Conservation (phyloP, 1,284 basidiomycete species). For the Agaricales sp. region DNA sequence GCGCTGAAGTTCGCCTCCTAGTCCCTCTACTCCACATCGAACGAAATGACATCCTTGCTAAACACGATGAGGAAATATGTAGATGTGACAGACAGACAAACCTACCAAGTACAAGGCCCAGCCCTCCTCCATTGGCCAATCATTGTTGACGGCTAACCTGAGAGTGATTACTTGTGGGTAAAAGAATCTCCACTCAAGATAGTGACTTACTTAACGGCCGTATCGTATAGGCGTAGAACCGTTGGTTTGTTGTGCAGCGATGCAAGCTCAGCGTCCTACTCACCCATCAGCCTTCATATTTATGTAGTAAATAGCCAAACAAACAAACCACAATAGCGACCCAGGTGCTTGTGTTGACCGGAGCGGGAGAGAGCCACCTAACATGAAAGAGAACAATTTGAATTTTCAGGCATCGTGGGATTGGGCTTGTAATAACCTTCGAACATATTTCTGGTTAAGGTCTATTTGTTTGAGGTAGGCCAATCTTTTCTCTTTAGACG, state of each 20-base stretch:
- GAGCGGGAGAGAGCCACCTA: constrained; percentile 60
- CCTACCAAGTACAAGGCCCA: constrained; percentile 54
- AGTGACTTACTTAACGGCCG: constrained; percentile 45
- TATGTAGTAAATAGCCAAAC: too few relatives aligned
- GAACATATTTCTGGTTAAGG: constrained; percentile 46
- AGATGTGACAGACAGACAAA: neutral
- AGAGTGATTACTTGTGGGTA: neutral
- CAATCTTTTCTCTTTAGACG: constrained; percentile 25
- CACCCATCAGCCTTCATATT: too few relatives aligned
- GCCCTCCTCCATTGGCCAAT: constrained; percentile 62
- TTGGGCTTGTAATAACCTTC: constrained; percentile 6
- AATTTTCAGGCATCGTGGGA: too few relatives aligned
- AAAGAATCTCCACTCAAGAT: neutral
- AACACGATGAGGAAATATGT: constrained; percentile 8
- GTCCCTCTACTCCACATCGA: constrained; percentile 52
- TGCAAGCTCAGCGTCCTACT: constrained; percentile 56
- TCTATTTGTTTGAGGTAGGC: constrained; percentile 46
- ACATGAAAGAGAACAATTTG: constrained; percentile 4
- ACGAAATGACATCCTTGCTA: constrained; percentile 65
- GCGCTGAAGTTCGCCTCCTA: constrained; percentile 53
- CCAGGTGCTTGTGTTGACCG: constrained; percentile 59
- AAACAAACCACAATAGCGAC: constrained; percentile 48
- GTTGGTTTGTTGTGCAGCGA: constrained; percentile 43
- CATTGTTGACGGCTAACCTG: constrained; percentile 52
- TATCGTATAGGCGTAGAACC: constrained; percentile 55